Conservation (phyloP, 1,284 basidiomycete genomes). For the Cutaneotrichosporon curvatum region DNA sequence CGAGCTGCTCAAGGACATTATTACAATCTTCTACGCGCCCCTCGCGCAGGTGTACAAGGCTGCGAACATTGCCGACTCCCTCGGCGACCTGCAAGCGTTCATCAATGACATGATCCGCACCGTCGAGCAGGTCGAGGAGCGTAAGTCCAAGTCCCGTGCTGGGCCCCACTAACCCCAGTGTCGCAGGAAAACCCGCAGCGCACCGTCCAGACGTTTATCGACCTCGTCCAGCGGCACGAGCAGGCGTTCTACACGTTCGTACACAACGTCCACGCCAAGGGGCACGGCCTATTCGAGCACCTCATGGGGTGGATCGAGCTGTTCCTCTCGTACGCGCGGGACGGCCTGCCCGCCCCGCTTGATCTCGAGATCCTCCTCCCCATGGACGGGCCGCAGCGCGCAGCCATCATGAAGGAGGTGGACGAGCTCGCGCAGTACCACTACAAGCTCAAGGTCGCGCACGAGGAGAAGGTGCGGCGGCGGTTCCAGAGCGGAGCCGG, state of each 20-base stretch:
- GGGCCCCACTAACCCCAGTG: conserved; percentile 51
- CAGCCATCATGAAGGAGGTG: conserved; percentile 70
- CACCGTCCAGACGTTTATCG: conserved; percentile 90
- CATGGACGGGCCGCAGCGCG: conserved; percentile 64
- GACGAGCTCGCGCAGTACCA: conserved; percentile 83
- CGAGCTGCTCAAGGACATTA: conserved; percentile 93
- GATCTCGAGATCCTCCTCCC: conserved; percentile 83
- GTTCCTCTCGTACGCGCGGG: conserved; percentile 86
- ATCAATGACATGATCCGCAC: conserved; percentile 93
- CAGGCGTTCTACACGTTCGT: conserved; percentile 95
- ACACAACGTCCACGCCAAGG: conserved; percentile 97
- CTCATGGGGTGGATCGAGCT: conserved; percentile 97
- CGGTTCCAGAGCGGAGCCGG: conserved; percentile 57
- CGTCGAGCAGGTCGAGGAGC: conserved; percentile 82
- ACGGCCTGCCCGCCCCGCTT: conserved; percentile 61
- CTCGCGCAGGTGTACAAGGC: conserved; percentile 98
- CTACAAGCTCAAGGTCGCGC: conserved; percentile 80
- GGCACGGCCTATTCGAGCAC: conserved; percentile 84
- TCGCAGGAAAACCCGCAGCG: conserved; percentile 72
- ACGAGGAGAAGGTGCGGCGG: conserved; percentile 77
- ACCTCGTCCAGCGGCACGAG: conserved; percentile 89
- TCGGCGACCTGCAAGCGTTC: conserved; percentile 88
- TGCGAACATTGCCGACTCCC: conserved; percentile 90
- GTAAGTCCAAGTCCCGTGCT: conserved; percentile 53
- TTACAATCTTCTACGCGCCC: conserved; percentile 97